These are phyloP conservation scores for Starmerella potacharoeniae DNA, from an alignment of 805 yeast species.

Conservation along the genomic window DNA sequence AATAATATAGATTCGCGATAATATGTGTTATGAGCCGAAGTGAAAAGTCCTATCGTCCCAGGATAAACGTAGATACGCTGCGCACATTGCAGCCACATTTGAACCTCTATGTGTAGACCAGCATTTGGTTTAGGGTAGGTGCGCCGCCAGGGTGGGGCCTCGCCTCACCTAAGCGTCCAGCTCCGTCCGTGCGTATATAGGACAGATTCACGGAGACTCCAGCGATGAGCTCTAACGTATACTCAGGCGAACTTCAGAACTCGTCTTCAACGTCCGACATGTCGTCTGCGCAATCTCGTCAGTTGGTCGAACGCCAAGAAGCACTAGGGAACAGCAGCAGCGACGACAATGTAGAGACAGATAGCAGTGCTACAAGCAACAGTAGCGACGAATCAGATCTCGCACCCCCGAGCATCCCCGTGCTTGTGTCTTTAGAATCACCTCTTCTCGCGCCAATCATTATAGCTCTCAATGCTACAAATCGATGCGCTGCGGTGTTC, in stretches of 20 bases:
- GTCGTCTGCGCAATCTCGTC: background rate
- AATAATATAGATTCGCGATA: background rate
- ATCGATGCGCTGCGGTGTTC: background rate
- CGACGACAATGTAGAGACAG: background rate
- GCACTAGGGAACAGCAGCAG: background rate
- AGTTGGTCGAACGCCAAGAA: background rate
- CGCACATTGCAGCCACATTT: too few species aligned
- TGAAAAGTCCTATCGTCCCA: too few species aligned
- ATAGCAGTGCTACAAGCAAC: background rate
- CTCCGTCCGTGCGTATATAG: background rate
- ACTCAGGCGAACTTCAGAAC: background rate
- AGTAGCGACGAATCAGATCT: background rate
- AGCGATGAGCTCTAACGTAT: background rate
- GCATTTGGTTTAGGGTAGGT: background rate
- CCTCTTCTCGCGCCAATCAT: constrained; percentile 9
- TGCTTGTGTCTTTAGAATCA: constrained; percentile 4
- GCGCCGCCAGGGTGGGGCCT: background rate
- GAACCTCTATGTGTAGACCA: too few species aligned
- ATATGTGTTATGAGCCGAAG: too few species aligned
- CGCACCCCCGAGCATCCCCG: background rate
- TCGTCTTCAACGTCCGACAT: background rate
- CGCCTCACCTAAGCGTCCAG: background rate
- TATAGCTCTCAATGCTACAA: constrained; percentile 8
- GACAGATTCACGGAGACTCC: background rate
- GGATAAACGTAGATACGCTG: too few species aligned